Percentiles rank a stretch among this genome's conserved stretches.
Conservation (phyloP, 768 basidiomycete species). For the Paxillus ammoniavirescens region DNA sequence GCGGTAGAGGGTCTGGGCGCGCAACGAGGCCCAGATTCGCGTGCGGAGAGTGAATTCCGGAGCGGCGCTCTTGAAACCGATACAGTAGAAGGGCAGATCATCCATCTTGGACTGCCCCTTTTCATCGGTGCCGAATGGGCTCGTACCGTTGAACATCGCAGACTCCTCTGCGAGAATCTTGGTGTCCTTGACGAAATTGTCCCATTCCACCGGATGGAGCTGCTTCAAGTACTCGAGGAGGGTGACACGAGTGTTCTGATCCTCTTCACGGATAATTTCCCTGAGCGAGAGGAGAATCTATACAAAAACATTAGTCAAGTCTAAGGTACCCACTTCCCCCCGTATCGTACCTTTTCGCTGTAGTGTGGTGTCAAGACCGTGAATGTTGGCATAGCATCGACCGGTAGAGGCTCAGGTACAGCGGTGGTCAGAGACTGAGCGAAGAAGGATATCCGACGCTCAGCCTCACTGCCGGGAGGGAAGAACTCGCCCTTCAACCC, state of each 20-base stretch:
- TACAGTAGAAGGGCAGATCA: conserved; percentile 96
- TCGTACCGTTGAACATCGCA: conserved; percentile 74
- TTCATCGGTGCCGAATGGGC: conserved; percentile 74
- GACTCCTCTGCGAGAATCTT: conserved; percentile 98
- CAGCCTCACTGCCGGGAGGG: conserved; percentile 91
- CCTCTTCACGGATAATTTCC: conserved; percentile 98
- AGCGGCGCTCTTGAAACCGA: conserved; percentile 98
- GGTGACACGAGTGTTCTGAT: conserved; percentile 95
- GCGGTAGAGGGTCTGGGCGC: conserved; percentile 97
- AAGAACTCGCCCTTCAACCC: conserved; percentile 87
- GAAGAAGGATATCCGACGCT: conserved; percentile 98
- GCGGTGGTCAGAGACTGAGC: conserved; percentile 96
- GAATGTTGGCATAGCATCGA: conserved; percentile 99
- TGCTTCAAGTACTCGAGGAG: conserved; percentile 98
- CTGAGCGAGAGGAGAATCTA: conserved; percentile 92
- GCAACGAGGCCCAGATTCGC: conserved; percentile 98
- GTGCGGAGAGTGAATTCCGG: conserved; percentile 98
- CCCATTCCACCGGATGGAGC: conserved; percentile 97
- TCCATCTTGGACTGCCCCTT: conserved; percentile 83
- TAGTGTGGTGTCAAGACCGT: conserved; percentile 98
- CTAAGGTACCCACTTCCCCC: background rate
- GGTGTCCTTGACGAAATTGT: conserved; percentile 99
- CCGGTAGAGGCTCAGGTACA: conserved; percentile 89
- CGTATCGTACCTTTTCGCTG: conserved; percentile 79
- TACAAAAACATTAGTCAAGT: conserved; percentile 5